These are phyloP conservation scores for Leccinum boreale DNA, from an alignment of 768 basidiomycete genomes.

Conservation along the genomic window DNA sequence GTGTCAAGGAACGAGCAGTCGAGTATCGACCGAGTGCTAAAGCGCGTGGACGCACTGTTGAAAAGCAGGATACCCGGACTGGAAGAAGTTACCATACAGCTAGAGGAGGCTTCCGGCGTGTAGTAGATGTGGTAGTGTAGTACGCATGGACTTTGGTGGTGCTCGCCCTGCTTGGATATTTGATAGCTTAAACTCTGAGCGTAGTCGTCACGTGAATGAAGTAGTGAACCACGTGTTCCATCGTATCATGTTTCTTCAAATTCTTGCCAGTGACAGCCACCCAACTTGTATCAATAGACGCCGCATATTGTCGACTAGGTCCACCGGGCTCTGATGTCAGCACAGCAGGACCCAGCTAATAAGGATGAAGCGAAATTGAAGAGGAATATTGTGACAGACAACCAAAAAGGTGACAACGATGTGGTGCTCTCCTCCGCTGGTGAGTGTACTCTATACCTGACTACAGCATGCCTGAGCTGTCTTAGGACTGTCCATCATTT, in stretches of 20 bases:
- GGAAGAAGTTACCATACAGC: constrained; percentile 88
- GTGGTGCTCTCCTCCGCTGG: constrained; percentile 19
- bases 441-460: constrained; percentile 10
- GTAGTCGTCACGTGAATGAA: background rate
- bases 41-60: constrained; percentile 70
- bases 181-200: constrained; percentile 11
- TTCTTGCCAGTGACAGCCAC: no score
- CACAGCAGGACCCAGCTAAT: constrained; percentile 18
- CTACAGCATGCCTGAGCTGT: background rate
- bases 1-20: constrained; percentile 26
- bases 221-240: background rate
- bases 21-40: constrained; percentile 60
- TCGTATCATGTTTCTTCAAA: no score
- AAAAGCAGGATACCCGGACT: constrained; percentile 74
- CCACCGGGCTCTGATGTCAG: constrained; percentile 12
- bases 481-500: constrained; percentile 74
- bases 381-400: constrained; percentile 46
- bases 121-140: constrained; percentile 5
- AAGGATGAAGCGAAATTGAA: constrained; percentile 50
- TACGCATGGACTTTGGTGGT: constrained; percentile 6
- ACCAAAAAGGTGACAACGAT: constrained; percentile 17
- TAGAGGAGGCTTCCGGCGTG: constrained; percentile 42
- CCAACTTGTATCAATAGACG: background rate
- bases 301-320: background rate
- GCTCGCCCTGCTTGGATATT: constrained; percentile 13